A percentile compares a stretch with the other conserved stretches of the same genome.
These are phyloP conservation scores for Brassica nigra DNA, from an alignment of 345 rosid species.

Conservation along the genomic window DNA sequence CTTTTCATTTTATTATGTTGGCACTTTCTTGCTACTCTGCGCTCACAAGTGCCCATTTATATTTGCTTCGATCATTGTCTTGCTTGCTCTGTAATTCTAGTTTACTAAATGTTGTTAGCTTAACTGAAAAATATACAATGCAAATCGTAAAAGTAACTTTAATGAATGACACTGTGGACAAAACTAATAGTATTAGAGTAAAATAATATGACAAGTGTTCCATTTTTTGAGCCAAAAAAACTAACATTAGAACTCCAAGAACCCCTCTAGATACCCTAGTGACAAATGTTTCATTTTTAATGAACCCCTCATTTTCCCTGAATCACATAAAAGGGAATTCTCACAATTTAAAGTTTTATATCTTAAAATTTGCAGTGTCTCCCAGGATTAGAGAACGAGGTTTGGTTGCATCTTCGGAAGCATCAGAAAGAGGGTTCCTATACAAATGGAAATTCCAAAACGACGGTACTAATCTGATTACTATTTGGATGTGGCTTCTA, in stretches of 20 bases:
- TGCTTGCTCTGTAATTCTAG: conserved; percentile 11
- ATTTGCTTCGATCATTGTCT: conserved; percentile 8
- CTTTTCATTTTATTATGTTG: background rate
- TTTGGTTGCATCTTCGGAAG: conserved; percentile 42
- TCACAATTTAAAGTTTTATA: background rate
- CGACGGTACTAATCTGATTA: conserved; percentile 26
- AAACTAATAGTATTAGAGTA: background rate
- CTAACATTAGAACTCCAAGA: background rate
- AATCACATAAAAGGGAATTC: background rate
- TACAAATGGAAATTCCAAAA: conserved; percentile 36
- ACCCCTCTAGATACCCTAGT: background rate
- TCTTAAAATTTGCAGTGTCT: conserved; percentile 37
- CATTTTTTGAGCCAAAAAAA: background rate
- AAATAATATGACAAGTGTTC: background rate
- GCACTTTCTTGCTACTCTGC: background rate
- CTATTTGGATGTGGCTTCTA: background rate
- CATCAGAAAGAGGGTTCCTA: conserved; percentile 39
- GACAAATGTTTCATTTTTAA: background rate
- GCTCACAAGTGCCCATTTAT: background rate
- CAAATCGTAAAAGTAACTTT: background rate
- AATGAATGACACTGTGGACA: background rate
- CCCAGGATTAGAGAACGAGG: conserved; percentile 38
- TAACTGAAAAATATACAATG: background rate
- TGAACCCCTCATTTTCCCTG: background rate
- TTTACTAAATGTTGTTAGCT: background rate